These are phyloP conservation scores for Metschnikowia orientalis DNA, from an alignment of 805 yeast genomes.

Conservation along the genomic window DNA sequence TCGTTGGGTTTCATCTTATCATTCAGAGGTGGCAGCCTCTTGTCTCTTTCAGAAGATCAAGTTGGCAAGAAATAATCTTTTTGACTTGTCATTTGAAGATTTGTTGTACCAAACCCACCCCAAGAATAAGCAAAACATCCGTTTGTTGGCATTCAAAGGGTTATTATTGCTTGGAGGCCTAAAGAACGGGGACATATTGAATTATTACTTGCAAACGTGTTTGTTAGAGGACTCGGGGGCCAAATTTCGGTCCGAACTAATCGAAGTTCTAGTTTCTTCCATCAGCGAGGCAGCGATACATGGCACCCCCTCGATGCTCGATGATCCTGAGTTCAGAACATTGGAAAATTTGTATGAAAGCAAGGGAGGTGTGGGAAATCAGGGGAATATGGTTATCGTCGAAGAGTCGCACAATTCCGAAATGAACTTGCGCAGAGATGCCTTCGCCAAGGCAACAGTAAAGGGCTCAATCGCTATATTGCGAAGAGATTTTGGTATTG, in stretches of 20 bases:
- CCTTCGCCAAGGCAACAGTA: slow-evolving; percentile 58
- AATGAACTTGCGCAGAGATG: slow-evolving; percentile 56
- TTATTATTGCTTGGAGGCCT: slow-evolving; percentile 73
- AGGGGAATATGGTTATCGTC: slow-evolving; percentile 47
- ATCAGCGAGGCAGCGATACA: slow-evolving; percentile 65
- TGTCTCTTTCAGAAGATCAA: slow-evolving; percentile 57
- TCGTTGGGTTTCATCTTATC: slow-evolving; percentile 78
- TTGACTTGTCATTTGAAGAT: slow-evolving; percentile 50
- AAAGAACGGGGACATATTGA: slow-evolving; percentile 55
- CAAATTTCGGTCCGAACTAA: slow-evolving; percentile 47
- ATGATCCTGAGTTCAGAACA: slow-evolving; percentile 59
- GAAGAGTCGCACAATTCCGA: slow-evolving; percentile 47
- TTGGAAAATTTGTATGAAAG: slow-evolving; percentile 24
- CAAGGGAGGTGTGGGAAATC: slow-evolving; percentile 14
- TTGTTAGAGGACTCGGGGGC: slow-evolving; percentile 49
- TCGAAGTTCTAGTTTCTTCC: slow-evolving; percentile 44
- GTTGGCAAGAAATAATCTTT: slow-evolving; percentile 53
- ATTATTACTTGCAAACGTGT: slow-evolving; percentile 56
- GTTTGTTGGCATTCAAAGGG: slow-evolving; percentile 67
- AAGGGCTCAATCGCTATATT: slow-evolving; percentile 63
- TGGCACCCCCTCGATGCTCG: slow-evolving; percentile 54
- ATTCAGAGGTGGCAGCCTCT: slow-evolving; percentile 48
- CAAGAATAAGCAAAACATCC: slow-evolving; percentile 45
- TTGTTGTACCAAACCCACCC: slow-evolving; percentile 49
- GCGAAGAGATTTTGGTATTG: slow-evolving; percentile 54